Conservation (phyloP, 768 basidiomycete genomes). For the Termitomyces sp. region DNA sequence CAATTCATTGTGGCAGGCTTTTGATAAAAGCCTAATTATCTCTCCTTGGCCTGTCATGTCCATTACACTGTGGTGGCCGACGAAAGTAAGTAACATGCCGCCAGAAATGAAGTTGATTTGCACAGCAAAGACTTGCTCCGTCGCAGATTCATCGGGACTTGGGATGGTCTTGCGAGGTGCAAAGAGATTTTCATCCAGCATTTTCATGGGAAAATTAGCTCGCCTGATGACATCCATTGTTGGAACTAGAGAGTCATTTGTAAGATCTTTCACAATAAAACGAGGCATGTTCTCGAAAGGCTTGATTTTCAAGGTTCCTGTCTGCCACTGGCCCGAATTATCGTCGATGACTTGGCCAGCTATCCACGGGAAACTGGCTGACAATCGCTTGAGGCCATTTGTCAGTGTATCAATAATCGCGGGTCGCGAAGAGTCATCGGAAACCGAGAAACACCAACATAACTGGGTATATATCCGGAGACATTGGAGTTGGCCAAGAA, state of each 20-base stretch:
- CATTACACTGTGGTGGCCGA: conserved; percentile 19
- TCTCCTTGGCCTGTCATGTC: conserved; percentile 22
- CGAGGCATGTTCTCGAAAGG: conserved; percentile 1
- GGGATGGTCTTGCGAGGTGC: conserved; percentile 19
- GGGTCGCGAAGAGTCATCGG: conserved; percentile 4
- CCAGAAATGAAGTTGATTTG: conserved; percentile 21
- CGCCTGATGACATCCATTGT: conserved; percentile 17
- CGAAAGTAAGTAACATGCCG: conserved; percentile 20
- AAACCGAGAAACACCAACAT: conserved; percentile 14
- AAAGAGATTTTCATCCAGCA: conserved; percentile 19
- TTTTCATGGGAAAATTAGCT: conserved; percentile 18
- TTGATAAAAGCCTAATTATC: conserved; percentile 17
- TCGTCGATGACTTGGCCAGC: conserved; percentile 20
- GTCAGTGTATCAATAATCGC: conserved; percentile 13
- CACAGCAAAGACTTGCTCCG: conserved; percentile 19
- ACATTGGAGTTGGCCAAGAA: conserved; percentile 6
- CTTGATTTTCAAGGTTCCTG: conserved; percentile 15
- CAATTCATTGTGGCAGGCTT: conserved; percentile 16
- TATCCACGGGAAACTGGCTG: conserved; percentile 20
- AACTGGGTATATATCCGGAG: conserved; percentile 20
- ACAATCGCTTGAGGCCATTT: conserved; percentile 17
- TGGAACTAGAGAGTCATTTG: conserved; percentile 10
- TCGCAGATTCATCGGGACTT: conserved; percentile 7
- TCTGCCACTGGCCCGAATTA: conserved; percentile 5
- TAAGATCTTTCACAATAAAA: conserved; percentile 19